Evolutionary conservation across 2,329 filamentous ascomycete species (phyloP).

Genomic region (Aspergillus amoenus): DNA sequence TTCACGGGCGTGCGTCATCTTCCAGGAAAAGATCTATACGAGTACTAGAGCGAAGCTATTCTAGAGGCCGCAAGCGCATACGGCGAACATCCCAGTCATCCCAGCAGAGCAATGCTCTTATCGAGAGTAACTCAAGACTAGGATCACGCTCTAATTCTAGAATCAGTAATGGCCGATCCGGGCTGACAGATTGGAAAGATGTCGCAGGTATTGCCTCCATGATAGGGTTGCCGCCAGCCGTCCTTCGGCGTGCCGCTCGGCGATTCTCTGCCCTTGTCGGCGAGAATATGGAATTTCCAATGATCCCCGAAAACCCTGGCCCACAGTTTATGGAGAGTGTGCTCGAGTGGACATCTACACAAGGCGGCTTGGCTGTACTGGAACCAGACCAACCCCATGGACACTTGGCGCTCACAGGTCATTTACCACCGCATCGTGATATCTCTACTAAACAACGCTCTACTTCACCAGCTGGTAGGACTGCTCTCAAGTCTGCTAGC

Average conservation of each 20-base stretch:
- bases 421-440: background rate
- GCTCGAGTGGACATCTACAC: background rate
- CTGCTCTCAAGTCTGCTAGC: conserved; percentile 3
- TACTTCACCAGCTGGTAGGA: conserved; percentile 14
- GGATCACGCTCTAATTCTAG: conserved; percentile 2
- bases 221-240: conserved; percentile 65
- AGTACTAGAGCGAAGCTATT: conserved; percentile 17
- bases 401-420: background rate
- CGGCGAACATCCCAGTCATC: conserved; percentile 16
- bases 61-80: conserved; percentile 25
- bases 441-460: conserved; percentile 13
- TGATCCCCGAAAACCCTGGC: conserved; percentile 6
- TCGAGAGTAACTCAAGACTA: conserved; percentile 11
- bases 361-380: conserved; percentile 14
- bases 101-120: conserved; percentile 7
- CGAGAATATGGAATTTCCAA: conserved; percentile 64
- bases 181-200: conserved; percentile 77
- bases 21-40: conserved; percentile 11
- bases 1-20: background rate
- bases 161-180: conserved; percentile 4
- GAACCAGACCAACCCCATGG: conserved; percentile 24
- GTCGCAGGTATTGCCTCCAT: conserved; percentile 76
- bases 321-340: background rate
- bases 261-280: conserved; percentile 76
- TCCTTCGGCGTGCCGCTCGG: conserved; percentile 67